Evolutionary conservation across 2,329 filamentous ascomycete species (phyloP), one percentile per base, ranked within the genome.

Genomic region (Trematosphaeria pertusa): DNA sequence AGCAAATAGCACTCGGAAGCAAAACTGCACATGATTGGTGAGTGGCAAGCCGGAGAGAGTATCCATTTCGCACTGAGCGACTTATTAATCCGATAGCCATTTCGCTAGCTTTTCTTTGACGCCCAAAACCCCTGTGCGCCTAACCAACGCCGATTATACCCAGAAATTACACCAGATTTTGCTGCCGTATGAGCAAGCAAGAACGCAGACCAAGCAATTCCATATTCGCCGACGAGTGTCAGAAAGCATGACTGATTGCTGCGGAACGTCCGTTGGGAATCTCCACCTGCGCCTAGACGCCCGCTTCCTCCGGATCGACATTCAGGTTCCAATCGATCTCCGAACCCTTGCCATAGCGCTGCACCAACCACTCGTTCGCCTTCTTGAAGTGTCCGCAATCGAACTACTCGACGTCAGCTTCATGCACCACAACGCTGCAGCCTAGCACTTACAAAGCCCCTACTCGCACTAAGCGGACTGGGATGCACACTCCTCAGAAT

Each of bases 401-500:
- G 57, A 90, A 91, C 75, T 78, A 48, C 5, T 22, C 5, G 20
- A 72, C 57, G 40, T 80, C 75, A 65, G 76, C 37, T 30, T 18
- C 20, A 24, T 18, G 12, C 17, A 37, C n/a, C 2, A 15, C 12
- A 26, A 20, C 3, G 20, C 5, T 9, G 24, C 8, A 15, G 28
- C 5, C 15, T 18, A 11, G 6, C 26, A 78, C 81, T 76, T 71
- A 85, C 81, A 72, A 91, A 99, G 1, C 94, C 94, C 43, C 83
- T 81, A 11, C 79, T 75, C 3, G 93, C 94, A 73, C 90, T 95
- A 56, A 97, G 73, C n/a, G 94, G 94, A 71, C 91, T 96, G 0
- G 94, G 94, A 74, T 99, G 94, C 38, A 92, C 91, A 62, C 86
- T 88, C 73, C 88, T 86, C 56, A 99, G 78, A 28, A 99, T 89